Evolutionary conservation across 495 filamentous ascomycete species (phyloP), one percentile per base, ranked within the genome.

Genomic region (Paragyromitra xinjiangensis): DNA sequence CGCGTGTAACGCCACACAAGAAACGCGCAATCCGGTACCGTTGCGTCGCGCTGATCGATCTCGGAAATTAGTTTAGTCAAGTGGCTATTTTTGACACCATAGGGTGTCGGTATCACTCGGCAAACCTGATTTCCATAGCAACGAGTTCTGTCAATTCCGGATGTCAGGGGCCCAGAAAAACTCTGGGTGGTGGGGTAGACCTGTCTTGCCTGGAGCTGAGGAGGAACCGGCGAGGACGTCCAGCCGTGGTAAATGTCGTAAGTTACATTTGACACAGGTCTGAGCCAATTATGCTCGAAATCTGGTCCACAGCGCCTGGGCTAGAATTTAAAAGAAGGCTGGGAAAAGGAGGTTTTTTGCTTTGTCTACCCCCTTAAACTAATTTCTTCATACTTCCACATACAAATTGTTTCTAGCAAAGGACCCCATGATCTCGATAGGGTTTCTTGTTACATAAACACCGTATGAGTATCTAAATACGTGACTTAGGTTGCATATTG

Each of bases 61-160:
- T 79, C 77, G 77, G 77, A 78, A 65, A 78, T 79, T 79, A 78
- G 59, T 64, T 50, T 58, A 40, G 44, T 39, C 9, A 24, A 53
- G 39, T 75, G 74, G 37, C 74, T 77, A 77, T 68, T 75, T 68
- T 67, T 74, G 65, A 19, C 40, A 8, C 50, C 12, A 42, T 26
- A 51, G 40, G 26, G 24, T n/a, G 16, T 29, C 53, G 24, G 29
- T 58, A 29, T 58, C 55, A 58, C 26, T 29, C 63, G 53, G 53
- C 4, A 40, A 40, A 59, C 19, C n/a, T 34, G 9, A 56, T 39
- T 24, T 34, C 71, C 34, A 58, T 42, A 14, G 51, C 29, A 63
- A 48, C 58, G 16, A 48, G 22, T 5, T 22, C 22, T 37, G 19
- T 29, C 16, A 61, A 42, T 42, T 34, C 37, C 26, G 63, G 45